Base-by-base conservation (phyloP, 2,329 filamentous ascomycete species). In the Byssoonygena ceratinophila region DNA sequence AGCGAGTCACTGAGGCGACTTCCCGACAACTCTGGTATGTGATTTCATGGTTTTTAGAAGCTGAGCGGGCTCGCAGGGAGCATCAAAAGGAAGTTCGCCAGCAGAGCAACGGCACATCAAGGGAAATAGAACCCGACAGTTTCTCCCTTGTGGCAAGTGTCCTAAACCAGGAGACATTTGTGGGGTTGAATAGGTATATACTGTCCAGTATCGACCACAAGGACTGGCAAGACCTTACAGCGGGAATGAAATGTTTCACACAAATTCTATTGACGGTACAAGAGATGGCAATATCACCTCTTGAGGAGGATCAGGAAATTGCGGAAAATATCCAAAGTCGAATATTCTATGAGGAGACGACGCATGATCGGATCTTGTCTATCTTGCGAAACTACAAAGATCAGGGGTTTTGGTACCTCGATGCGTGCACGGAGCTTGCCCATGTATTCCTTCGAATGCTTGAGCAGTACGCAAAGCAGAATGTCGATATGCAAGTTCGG, bases 331-430 rank as follows among this genome's bases (percentile, higher is more conserved):
- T 94, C 11, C 81, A 95, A 49, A 94, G 85, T 61, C 87, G 91
- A 56, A 87, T 98, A n/a, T 98, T 98, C 67, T 98, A 98, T 70
- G 92, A 98, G 68, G 89, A 97, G 64, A 81, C 87, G 0, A 96
- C 90, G 0, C 90, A 98, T 63, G 91, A 98, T 56, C 78, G 86
- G 22, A 80, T 98, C 48, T 79, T 91, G 27, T 80, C 82, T 54
- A 85, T 96, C 50, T 76, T 91, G 0, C 78, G 84, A 57, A 83
- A 79, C n/a, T 97, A 94, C 72, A 94, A 94, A 59, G 87, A 91
- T 55, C 92, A 97, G 70, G 86, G 87, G 0, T 92, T 96, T 60
- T 87, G 89, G 52, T 98, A 96, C 60, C 77, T 98, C 1, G 90
- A 98, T 68, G 85, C 90, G 4, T 84, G 85, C 54, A 97, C 91